Percentiles rank a stretch among this genome's conserved stretches.
phyloP scores from a whole-genome alignment of 1,139 yeast species.

The Candida tropicalis region DNA sequence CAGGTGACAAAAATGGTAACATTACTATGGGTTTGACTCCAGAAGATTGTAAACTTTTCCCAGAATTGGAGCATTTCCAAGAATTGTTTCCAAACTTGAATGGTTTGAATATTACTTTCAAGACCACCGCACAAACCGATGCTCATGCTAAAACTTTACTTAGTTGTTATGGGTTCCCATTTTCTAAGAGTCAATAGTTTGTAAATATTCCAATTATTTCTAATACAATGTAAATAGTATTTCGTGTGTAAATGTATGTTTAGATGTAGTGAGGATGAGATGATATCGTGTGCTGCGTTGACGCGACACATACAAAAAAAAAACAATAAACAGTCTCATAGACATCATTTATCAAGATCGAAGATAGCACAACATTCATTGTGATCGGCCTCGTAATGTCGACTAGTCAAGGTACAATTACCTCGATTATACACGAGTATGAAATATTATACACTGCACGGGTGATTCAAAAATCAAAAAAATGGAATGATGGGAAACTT shows the following conservation, averaged over 20 bases:
- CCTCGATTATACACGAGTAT: conserved; percentile 11
- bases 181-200: conserved; percentile 29
- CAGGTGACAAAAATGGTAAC: conserved; percentile 88
- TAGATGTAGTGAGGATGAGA: too few species aligned
- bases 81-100: conserved; percentile 87
- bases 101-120: conserved; percentile 84
- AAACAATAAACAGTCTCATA: too few species aligned
- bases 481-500: conserved; percentile 58
- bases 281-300: too few species aligned
- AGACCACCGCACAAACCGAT: conserved; percentile 89
- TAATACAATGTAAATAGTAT: conserved; percentile 6
- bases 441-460: conserved; percentile 21
- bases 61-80: conserved; percentile 89
- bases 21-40: conserved; percentile 82
- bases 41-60: conserved; percentile 80
- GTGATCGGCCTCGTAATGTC: not conserved
- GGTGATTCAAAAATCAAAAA: conserved; percentile 51
- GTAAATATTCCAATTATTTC: conserved; percentile 6
- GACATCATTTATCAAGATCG: too few species aligned
- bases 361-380: too few species aligned
- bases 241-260: not conserved
- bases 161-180: conserved; percentile 84
- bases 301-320: too few species aligned
- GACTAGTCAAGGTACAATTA: conserved; percentile 2
- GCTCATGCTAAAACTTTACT: conserved; percentile 87